Percentiles rank a stretch among this genome's conserved stretches.
phyloP scores from a whole-genome alignment of 2,329 filamentous ascomycete genomes.

The Elsinoe perseae region DNA sequence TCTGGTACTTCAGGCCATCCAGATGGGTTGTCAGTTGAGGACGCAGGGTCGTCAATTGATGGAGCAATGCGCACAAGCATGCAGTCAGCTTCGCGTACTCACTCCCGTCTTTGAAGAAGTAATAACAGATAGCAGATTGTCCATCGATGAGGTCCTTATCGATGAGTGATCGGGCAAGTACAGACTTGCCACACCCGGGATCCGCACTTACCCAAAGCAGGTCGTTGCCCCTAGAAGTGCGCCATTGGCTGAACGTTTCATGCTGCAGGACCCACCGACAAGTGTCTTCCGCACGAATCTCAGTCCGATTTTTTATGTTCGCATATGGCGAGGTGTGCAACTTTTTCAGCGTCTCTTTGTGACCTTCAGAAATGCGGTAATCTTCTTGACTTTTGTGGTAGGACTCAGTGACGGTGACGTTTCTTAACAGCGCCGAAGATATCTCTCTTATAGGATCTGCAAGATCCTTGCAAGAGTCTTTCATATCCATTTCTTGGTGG shows the following conservation, averaged over 20 bases:
- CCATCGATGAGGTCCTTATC: slow-evolving; percentile 24
- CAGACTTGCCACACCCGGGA: slow-evolving; percentile 37
- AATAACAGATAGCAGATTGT: slow-evolving; percentile 26
- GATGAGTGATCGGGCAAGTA: slow-evolving; percentile 31
- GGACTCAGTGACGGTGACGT: too few species aligned
- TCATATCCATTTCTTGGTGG: too few species aligned
- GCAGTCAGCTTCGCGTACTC: slow-evolving; percentile 26
- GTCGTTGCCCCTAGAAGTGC: slow-evolving; percentile 19
- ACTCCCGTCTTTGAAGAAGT: slow-evolving; percentile 36
- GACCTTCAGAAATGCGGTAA: too few species aligned
- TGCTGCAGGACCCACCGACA: slow-evolving; percentile 30
- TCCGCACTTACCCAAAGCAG: slow-evolving; percentile 37
- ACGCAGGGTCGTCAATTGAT: slow-evolving; percentile 31
- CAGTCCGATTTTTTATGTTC: slow-evolving; percentile 30
- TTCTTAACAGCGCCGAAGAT: too few species aligned
- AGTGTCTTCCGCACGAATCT: slow-evolving; percentile 26
- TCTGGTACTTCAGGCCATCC: too few species aligned
- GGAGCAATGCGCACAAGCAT: slow-evolving; percentile 32
- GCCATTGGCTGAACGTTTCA: slow-evolving; percentile 26
- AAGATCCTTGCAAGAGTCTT: too few species aligned
- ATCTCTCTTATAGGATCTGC: too few species aligned
- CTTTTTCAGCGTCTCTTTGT: too few species aligned
- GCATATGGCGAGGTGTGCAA: slow-evolving; percentile 28
- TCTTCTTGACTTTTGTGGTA: too few species aligned
- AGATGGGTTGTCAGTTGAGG: slow-evolving; percentile 23